A percentile compares a stretch with the other conserved stretches of the same genome.
Conservation (phyloP, 805 yeast species). For the Candida silvicultrix region DNA sequence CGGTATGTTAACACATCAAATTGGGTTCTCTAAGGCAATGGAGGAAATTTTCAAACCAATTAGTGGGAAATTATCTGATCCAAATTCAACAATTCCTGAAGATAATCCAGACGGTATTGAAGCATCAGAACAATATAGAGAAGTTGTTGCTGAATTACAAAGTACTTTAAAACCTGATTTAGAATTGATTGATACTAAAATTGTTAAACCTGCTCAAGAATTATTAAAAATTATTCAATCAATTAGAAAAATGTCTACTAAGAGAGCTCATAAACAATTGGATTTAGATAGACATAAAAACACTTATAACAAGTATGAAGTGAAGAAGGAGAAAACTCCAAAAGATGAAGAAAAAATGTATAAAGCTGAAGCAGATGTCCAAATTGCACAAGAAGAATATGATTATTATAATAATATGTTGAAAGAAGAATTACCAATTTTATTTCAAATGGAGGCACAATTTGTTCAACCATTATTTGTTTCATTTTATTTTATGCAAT, state of each 20-base stretch:
- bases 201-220: conserved; percentile 90
- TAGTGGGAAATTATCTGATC: conserved; percentile 87
- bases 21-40: conserved; percentile 91
- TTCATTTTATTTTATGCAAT: conserved; percentile 94
- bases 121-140: conserved; percentile 90
- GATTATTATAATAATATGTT: conserved; percentile 94
- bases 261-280: conserved; percentile 91
- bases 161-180: conserved; percentile 85
- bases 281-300: conserved; percentile 85
- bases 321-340: conserved; percentile 73
- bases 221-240: conserved; percentile 72
- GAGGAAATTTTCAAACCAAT: conserved; percentile 96
- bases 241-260: conserved; percentile 89
- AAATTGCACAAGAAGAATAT: conserved; percentile 89
- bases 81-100: conserved; percentile 78
- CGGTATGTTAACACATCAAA: conserved; percentile 89
- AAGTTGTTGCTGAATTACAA: conserved; percentile 80
- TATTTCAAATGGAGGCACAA: conserved; percentile 85
- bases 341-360: conserved; percentile 91
- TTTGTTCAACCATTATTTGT: conserved; percentile 92
- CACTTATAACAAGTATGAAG: conserved; percentile 64
- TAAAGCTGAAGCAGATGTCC: conserved; percentile 82
- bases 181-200: conserved; percentile 83
- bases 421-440: conserved; percentile 80
- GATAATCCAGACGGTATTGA: conserved; percentile 96